These are phyloP conservation scores for Fusarium compactum DNA, from an alignment of 2,329 filamentous ascomycete genomes.

Conservation along the genomic window DNA sequence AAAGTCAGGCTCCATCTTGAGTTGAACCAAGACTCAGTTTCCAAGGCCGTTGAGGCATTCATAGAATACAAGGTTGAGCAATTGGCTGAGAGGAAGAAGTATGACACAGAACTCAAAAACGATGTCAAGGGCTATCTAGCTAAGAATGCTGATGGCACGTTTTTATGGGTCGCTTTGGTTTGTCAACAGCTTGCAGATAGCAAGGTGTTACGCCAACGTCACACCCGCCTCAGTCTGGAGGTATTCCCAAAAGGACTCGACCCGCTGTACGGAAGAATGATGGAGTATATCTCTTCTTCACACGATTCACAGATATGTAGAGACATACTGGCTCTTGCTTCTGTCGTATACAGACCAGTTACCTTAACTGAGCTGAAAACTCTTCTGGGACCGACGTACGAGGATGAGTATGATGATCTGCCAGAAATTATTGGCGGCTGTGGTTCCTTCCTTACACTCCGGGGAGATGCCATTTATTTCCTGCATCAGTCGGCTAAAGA, in stretches of 20 bases:
- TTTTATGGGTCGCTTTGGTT: not conserved
- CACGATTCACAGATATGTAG: rapidly evolving
- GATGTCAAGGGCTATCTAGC: not conserved
- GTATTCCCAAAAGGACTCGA: rapidly evolving
- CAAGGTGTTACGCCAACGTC: rapidly evolving
- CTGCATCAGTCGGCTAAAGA: not conserved
- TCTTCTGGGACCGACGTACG: rapidly evolving
- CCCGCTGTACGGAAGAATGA: rapidly evolving
- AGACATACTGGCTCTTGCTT: not conserved
- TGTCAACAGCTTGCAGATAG: rapidly evolving
- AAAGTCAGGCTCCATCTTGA: not conserved
- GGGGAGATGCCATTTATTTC: rapidly evolving
- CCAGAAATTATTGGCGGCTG: rapidly evolving
- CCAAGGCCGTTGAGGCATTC: not conserved
- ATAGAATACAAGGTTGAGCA: not conserved
- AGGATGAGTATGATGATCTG: not conserved
- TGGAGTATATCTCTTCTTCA: not conserved
- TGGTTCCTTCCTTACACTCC: rapidly evolving
- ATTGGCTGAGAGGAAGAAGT: rapidly evolving
- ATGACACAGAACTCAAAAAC: not conserved
- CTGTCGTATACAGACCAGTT: not conserved
- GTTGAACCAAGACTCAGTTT: rapidly evolving
- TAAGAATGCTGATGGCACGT: not conserved
- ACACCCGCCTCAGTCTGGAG: not conserved
- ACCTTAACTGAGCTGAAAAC: rapidly evolving